Conservation (phyloP, 1,284 basidiomycete genomes). For the Sporisorium sorghi region DNA sequence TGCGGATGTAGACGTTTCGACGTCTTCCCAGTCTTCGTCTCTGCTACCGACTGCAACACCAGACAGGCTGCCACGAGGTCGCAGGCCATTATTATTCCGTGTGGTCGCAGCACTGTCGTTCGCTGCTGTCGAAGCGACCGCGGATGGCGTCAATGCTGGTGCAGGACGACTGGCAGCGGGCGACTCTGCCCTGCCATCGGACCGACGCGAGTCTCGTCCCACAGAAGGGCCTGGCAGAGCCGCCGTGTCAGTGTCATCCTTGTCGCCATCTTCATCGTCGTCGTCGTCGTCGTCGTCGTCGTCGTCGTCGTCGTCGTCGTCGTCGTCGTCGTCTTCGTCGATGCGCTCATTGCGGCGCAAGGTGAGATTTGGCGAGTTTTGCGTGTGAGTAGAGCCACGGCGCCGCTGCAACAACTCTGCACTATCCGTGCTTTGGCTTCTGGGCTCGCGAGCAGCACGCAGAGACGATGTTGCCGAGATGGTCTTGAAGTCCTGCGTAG, state of each 20-base stretch:
- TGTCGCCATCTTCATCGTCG: constrained; percentile 11
- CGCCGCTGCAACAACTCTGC: constrained; percentile 10
- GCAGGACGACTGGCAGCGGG: constrained; percentile 4
- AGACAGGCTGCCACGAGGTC: neutral
- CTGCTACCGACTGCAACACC: neutral
- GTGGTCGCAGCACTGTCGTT: neutral
- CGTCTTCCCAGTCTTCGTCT: constrained; percentile 46
- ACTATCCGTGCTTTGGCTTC: constrained; percentile 34
- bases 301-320: constrained; percentile 13
- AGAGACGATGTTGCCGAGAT: constrained; percentile 31
- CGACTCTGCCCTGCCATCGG: constrained; percentile 4
- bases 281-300: constrained; percentile 15
- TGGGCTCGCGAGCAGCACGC: constrained; percentile 14
- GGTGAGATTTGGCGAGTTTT: constrained; percentile 3
- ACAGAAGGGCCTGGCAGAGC: constrained; percentile 12
- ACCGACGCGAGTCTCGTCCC: constrained; percentile 2
- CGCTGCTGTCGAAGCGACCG: neutral
- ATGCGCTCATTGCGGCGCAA: constrained; percentile 13
- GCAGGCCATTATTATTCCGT: neutral
- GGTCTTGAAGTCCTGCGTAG: constrained; percentile 25
- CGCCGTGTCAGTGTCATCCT: neutral
- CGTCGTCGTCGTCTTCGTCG: constrained; percentile 17
- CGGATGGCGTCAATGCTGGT: neutral
- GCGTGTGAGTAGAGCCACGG: constrained; percentile 22
- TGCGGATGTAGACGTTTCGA: constrained; percentile 9